Evolutionary conservation across 2,329 filamentous ascomycete genomes (phyloP).

Genomic region (Neonectria faginata): DNA sequence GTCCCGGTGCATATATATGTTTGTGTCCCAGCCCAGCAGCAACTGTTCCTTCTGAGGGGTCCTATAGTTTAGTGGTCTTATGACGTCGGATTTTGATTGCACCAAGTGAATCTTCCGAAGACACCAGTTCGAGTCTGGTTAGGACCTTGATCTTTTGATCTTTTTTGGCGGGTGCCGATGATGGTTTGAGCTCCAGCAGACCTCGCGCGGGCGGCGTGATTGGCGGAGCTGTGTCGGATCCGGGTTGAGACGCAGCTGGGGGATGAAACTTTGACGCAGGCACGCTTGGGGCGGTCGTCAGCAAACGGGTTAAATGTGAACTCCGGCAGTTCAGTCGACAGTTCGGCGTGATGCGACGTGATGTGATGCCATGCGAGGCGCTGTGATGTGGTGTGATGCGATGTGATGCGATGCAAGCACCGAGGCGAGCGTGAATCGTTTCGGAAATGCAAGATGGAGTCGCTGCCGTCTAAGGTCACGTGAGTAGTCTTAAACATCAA

Average conservation of each 20-base stretch:
- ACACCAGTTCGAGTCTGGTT: no score
- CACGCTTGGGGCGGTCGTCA: neutral
- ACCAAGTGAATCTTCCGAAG: no score
- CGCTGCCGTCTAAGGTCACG: neutral
- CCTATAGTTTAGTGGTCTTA: no score
- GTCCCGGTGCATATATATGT: no score
- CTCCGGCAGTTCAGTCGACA: neutral
- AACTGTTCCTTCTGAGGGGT: no score
- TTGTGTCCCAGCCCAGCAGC: no score
- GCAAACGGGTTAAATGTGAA: neutral
- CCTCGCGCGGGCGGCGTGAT: no score
- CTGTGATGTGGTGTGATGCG: neutral
- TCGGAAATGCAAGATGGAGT: neutral
- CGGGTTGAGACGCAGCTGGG: neutral
- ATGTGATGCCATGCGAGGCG: neutral
- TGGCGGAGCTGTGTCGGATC: neutral
- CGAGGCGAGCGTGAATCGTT: neutral
- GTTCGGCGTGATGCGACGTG: neutral
- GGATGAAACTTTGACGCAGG: constrained; percentile 6
- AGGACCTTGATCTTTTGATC: no score
- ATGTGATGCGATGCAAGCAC: neutral
- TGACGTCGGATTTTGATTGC: no score
- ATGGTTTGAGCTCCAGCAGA: no score
- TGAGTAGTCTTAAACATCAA: neutral
- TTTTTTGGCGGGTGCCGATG: no score